Base-by-base conservation (phyloP, 2,329 filamentous ascomycete genomes). In the Dothideomycetidae sp. region DNA sequence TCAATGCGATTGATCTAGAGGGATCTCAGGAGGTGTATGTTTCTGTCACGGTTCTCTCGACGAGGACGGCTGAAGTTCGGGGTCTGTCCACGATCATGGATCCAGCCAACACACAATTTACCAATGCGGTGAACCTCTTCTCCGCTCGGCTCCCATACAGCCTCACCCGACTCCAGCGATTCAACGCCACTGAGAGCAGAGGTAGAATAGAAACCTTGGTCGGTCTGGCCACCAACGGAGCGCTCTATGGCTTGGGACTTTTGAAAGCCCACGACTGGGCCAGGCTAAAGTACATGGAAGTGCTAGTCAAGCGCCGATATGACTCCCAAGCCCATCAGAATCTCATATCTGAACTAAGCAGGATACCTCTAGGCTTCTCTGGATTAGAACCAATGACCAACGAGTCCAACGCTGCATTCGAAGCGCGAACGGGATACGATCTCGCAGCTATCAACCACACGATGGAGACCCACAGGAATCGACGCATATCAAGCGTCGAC, bases 281-380 rank as follows among this genome's bases (percentile, higher is more conserved):
- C 5, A 63, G 93, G 3, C 64, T 96, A 4, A 68, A 70, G 40
- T 74, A 88, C 44, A 53, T 94, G 1, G 78, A 92, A 50, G 78
- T 79, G 41, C 53, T 92, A 33, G 48, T 53, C 36, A 49, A 54
- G 31, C 52, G 55, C 43, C 50, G n/a, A n/a, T n/a, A n/a, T n/a
- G n/a, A n/a, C n/a, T n/a, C n/a, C n/a, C n/a, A n/a, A n/a, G n/a
- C n/a, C n/a, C n/a, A n/a, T n/a, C n/a, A n/a, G n/a, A n/a, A n/a
- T n/a, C n/a, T n/a, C n/a, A n/a, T n/a, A n/a, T n/a, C n/a, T n/a
- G n/a, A n/a, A n/a, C n/a, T n/a, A n/a, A n/a, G n/a, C n/a, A n/a
- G n/a, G n/a, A n/a, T n/a, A n/a, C n/a, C n/a, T n/a, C n/a, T n/a
- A n/a, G n/a, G n/a, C n/a, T n/a, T n/a, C n/a, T n/a, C n/a, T n/a